phyloP scores from a whole-genome alignment of 768 basidiomycete genomes.

The Tricholoma terreum region DNA sequence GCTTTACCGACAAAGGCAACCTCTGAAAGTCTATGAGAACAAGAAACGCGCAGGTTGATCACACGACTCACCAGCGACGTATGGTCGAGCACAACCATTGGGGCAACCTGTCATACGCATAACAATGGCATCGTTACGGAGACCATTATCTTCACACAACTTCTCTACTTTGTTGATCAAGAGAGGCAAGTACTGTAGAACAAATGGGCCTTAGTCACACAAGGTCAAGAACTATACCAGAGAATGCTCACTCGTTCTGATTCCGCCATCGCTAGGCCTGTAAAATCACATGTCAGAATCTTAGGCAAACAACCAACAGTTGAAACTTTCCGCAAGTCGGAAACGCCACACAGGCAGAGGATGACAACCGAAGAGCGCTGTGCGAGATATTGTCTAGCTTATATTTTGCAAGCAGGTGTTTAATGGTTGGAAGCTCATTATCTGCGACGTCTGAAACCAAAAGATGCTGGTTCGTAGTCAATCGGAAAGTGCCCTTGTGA shows the following conservation, averaged over 20 bases:
- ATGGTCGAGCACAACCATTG: slow-evolving; percentile 91
- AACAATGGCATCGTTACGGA: slow-evolving; percentile 91
- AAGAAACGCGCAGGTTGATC: not conserved
- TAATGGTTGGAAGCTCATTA: slow-evolving; percentile 74
- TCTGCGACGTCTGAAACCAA: slow-evolving; percentile 79
- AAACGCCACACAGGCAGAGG: slow-evolving; percentile 96
- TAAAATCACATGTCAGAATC: slow-evolving; percentile 3
- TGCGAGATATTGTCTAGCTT: slow-evolving; percentile 85
- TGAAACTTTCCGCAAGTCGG: slow-evolving; percentile 78
- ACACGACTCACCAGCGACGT: slow-evolving; percentile 66
- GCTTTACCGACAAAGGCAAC: slow-evolving; percentile 97
- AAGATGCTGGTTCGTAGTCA: slow-evolving; percentile 95
- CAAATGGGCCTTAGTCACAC: not conserved
- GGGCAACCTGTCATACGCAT: slow-evolving; percentile 99
- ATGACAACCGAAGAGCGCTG: slow-evolving; percentile 78
- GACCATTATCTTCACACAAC: slow-evolving; percentile 89
- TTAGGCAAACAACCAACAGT: not conserved
- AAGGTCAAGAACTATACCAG: not conserved
- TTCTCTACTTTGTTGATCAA: slow-evolving; percentile 93
- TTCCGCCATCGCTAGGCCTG: slow-evolving; percentile 46
- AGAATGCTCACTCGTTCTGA: slow-evolving; percentile 47
- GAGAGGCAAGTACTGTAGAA: slow-evolving; percentile 77
- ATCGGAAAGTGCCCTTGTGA: slow-evolving; percentile 90
- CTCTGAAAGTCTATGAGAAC: slow-evolving; percentile 46
- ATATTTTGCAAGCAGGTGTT: slow-evolving; percentile 75